Base-by-base conservation (phyloP, 305 asterid genomes). In the Ajuga reptans region DNA sequence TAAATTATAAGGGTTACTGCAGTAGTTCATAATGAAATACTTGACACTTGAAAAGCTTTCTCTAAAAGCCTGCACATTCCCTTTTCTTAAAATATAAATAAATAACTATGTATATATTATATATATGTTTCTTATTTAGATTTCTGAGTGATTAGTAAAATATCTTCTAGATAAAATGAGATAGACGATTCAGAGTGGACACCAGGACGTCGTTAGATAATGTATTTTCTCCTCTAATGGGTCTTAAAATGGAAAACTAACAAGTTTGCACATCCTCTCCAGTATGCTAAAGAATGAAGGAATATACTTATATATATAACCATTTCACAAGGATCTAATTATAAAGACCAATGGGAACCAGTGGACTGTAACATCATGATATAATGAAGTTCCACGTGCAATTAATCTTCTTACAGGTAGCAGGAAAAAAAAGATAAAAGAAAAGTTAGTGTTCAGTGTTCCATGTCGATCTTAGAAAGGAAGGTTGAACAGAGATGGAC, bases 401-500 rank as follows among this genome's bases (percentile, higher is more conserved):
- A 11, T 10, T 29, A 45, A 29, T 70, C 59, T 45, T 54, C 58
- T 46, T 33, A 56, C 60, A 1, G 24, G 55, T 47, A 71, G 53
- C 46, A 37, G 56, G 59, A 6, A 29, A 34, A 49, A 45, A 39
- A 21, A 21, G 27, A 33, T 33, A 33, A 3, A 33, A 59, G 11
- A 33, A 1, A 24, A 15, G 51, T 8, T 57, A 54, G 49, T 16
- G 27, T n/a, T n/a, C n/a, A 21, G 60, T 60, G 10, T 15, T 36
- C 16, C 18, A 66, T 72, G 72, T 54, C n/a, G 61, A 49, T 68
- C 70, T 15, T 34, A 2, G 8, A 46, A 4, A 67, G 52, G 49
- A 61, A 64, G 69, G 54, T 37, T 51, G 45, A 63, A 64, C 5
- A 67, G 72, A 64, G 59, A 73, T 9, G 47, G 43, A 33, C 5